Evolutionary conservation across 2,329 filamentous ascomycete species (phyloP), one percentile per base, ranked within the genome.

Genomic region (Fonsecaea pugnacius): DNA sequence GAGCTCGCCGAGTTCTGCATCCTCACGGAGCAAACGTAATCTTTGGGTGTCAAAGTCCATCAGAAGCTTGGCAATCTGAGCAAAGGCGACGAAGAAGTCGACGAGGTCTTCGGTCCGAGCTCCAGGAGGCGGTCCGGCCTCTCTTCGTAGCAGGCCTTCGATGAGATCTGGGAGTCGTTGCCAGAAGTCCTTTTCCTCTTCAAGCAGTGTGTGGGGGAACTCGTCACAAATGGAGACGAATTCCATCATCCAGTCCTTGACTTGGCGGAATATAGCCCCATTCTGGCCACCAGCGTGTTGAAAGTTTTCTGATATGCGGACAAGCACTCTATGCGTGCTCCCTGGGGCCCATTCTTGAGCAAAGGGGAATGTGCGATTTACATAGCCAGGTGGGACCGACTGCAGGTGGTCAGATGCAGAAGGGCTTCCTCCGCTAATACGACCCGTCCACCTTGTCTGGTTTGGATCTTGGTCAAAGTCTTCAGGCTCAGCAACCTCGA

Each of bases 401-500:
- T 36, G 54, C 18, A 55, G 33, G 18, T 21, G 33, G 18, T 21
- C 10, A 5, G 62, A 43, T 18, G 50, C n/a, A 33, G 46, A 27
- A 18, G 58, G 9, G n/a, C n/a, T 32, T 35, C 36, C 52, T 77
- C 57, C 12, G 72, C 73, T 36, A 76, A 76, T 12, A 71, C 75
- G 59, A 79, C 64, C 2, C 74, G 71, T 63, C 80, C 80, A 83
- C 65, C 72, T 78, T 8, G 79, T 79, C 21, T 76, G 75, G 33
- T 77, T 77, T 2, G 78, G 76, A 58, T 82, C 79, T 68, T 82
- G 67, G 54, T 80, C 78, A 70, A 80, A 79, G 62, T 83, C 82
- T 72, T 83, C 81, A 18, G 77, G 71, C 50, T 82, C 79, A 7
- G 80, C 79, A 16, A 82, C 79, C 70, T 83, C 80, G 35, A 83